A percentile compares a stretch with the other conserved stretches of the same genome.
Conservation (phyloP, 2,329 filamentous ascomycete genomes). For the Cucurbitaria berberidis region DNA sequence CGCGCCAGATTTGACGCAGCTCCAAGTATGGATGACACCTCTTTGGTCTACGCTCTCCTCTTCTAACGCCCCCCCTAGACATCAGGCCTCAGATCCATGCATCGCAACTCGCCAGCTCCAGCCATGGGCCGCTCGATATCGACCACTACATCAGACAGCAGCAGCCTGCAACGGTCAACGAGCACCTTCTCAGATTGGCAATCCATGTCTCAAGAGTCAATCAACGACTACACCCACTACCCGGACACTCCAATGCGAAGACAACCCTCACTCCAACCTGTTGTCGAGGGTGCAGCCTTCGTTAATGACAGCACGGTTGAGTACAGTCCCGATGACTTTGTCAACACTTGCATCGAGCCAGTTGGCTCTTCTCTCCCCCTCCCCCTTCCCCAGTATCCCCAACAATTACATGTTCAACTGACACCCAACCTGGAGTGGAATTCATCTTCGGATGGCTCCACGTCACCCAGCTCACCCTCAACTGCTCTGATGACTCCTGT, state of each 20-base stretch:
- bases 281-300: conserved; percentile 27
- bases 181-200: conserved; percentile 35
- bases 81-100: conserved; percentile 35
- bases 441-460: conserved; percentile 41
- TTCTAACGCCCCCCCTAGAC: conserved; percentile 41
- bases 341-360: conserved; percentile 39
- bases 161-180: conserved; percentile 28
- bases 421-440: conserved; percentile 42
- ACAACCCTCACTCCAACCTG: conserved; percentile 32
- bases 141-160: conserved; percentile 20
- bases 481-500: conserved; percentile 48
- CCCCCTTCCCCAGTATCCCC: conserved; percentile 26
- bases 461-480: conserved; percentile 46
- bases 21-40: conserved; percentile 42
- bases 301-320: conserved; percentile 34
- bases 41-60: conserved; percentile 33
- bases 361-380: conserved; percentile 27
- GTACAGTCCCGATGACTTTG: conserved; percentile 48
- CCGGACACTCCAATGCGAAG: conserved; percentile 30
- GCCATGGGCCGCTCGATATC: conserved; percentile 42
- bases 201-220: conserved; percentile 23
- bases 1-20: conserved; percentile 28
- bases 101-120: conserved; percentile 45
- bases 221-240: conserved; percentile 43
- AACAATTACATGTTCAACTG: conserved; percentile 39